Evolutionary conservation across 768 basidiomycete genomes (phyloP).

Genomic region (Sporobolomyces roseus): DNA sequence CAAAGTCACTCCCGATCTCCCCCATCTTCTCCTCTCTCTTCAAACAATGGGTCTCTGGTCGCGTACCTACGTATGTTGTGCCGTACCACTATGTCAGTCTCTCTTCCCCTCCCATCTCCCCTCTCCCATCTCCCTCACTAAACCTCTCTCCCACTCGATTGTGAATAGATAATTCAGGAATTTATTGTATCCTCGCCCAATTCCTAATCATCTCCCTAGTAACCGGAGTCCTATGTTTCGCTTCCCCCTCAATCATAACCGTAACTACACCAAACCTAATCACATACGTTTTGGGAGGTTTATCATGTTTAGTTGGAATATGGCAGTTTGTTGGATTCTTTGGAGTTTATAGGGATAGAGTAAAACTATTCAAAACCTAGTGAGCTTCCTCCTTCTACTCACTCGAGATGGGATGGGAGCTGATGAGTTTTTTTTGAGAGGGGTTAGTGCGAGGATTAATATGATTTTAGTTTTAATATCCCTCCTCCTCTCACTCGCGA

Average conservation of each 20-base stretch:
- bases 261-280: conserved; percentile 79
- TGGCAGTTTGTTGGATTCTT: conserved; percentile 79
- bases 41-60: conserved; percentile 28
- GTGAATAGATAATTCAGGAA: conserved; percentile 69
- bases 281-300: conserved; percentile 65
- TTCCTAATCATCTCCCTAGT: conserved; percentile 65
- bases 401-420: conserved; percentile 53
- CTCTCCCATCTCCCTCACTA: too few relatives aligned
- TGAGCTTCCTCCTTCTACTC: conserved; percentile 50
- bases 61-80: conserved; percentile 39
- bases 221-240: conserved; percentile 68
- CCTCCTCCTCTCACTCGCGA: conserved; percentile 73
- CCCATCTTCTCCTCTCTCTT: background rate
- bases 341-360: conserved; percentile 69
- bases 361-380: conserved; percentile 40
- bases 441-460: conserved; percentile 68
- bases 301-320: conserved; percentile 71
- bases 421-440: too few relatives aligned
- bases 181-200: conserved; percentile 72
- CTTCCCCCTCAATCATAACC: conserved; percentile 76
- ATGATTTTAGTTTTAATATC: conserved; percentile 53
- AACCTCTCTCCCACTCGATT: too few relatives aligned
- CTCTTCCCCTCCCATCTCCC: background rate
- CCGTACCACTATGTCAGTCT: conserved; percentile 33
- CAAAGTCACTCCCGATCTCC: too few relatives aligned